Base-by-base conservation (phyloP, 257 asterid genomes). In the Petunia axillaris region DNA sequence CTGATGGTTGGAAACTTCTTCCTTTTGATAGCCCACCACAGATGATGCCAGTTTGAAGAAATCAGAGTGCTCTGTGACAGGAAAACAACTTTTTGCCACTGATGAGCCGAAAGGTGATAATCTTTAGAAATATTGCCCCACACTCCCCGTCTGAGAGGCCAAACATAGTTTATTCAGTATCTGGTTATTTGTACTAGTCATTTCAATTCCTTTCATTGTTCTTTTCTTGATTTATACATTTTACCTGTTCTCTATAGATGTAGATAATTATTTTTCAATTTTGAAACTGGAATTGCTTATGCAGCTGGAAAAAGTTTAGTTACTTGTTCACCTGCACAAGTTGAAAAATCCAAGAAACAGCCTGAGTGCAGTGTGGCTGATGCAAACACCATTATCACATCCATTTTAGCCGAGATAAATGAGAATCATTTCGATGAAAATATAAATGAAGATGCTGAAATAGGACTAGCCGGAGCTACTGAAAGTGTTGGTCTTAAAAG, bases 11-110 rank as follows among this genome's bases (percentile, higher is more conserved):
- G 79, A 76, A 78, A 71, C 67, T 80, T 37, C 25, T 79, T 16
- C 65, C 75, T 35, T 46, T 86, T 55, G 78, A 74, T 79, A 90
- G 97, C 78, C 91, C 82, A 54, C 87, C 13, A 54, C 46, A 82
- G 84, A 62, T 64, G 78, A 81, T 80, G 85, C 85, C 70, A 79
- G 37, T 13, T 87, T 74, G 84, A 87, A 80, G 82, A 68, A 60
- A 81, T 43, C 82, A 9, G 79, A 7, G 71, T 50, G 81, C 62
- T 25, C 46, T 39, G 11, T 39, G 52, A 13, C 85, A 60, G 75
- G 81, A 75, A 57, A 73, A 64, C 87, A 71, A 57, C 83, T 57
- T 80, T 52, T 79, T 65, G 66, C 52, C 14, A 48, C 54, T 82
- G 83, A 75, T 64, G 81, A 83, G 60, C 50, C 68, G 41, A 86